Conservation (phyloP, 352 stramenopile genomes). For the Pythium rhizo-oryzae region DNA sequence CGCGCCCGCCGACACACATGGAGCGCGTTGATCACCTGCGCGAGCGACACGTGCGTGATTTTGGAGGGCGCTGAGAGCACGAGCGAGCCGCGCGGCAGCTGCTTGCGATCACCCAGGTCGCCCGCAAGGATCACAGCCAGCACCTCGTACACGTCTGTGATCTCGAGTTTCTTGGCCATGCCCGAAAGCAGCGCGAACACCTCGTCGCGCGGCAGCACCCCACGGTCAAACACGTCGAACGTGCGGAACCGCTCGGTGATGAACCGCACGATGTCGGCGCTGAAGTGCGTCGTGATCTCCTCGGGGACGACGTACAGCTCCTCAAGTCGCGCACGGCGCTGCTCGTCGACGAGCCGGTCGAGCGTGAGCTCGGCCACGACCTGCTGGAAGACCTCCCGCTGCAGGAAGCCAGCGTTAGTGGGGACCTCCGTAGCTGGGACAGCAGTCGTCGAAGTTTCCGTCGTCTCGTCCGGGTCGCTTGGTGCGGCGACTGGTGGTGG, state of each 20-base stretch:
- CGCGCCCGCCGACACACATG: constrained; percentile 22
- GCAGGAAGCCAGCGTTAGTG: constrained; percentile 27
- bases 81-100: constrained; percentile 18
- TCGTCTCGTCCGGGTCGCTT: background rate
- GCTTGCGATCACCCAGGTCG: constrained; percentile 8
- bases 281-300: constrained; percentile 36
- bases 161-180: constrained; percentile 38
- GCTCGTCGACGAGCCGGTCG: constrained; percentile 32
- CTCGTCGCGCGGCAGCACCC: constrained; percentile 40
- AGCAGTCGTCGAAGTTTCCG: background rate
- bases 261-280: constrained; percentile 31
- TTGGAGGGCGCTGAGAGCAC: constrained; percentile 23
- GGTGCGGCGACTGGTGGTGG: too few species aligned
- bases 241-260: constrained; percentile 42
- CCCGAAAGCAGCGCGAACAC: constrained; percentile 43
- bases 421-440: too few species aligned
- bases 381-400: constrained; percentile 35
- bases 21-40: constrained; percentile 35
- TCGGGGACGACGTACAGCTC: constrained; percentile 35
- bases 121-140: constrained; percentile 26
- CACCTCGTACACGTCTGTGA: constrained; percentile 49
- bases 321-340: constrained; percentile 26
- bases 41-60: constrained; percentile 28
- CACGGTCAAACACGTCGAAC: constrained; percentile 49
- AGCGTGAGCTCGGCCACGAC: constrained; percentile 39